These are phyloP conservation scores for Albizia julibrissin DNA, from an alignment of 306 rosid genomes.

Conservation along the genomic window DNA sequence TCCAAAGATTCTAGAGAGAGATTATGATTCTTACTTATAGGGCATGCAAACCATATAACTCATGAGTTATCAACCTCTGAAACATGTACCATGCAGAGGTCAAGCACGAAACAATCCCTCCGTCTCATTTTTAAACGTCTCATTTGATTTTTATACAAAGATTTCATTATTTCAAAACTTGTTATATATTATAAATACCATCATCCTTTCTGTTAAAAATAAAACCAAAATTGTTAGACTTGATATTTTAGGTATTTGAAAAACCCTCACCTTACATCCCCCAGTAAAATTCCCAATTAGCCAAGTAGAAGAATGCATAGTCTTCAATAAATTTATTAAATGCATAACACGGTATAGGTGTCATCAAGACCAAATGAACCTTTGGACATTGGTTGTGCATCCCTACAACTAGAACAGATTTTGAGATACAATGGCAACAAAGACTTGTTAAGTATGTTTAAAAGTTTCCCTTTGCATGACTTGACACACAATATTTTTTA, in stretches of 20 bases:
- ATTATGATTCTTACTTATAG: neutral
- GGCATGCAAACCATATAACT: neutral
- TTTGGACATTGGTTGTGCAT: neutral
- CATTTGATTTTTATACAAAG: neutral
- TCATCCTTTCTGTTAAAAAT: neutral
- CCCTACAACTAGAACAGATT: neutral
- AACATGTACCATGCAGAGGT: neutral
- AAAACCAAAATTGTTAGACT: neutral
- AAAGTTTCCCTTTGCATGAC: neutral
- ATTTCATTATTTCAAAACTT: neutral
- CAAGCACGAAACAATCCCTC: neutral
- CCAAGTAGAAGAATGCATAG: neutral
- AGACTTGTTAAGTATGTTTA: neutral
- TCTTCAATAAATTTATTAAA: neutral
- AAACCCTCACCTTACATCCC: neutral
- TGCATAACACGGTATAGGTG: neutral
- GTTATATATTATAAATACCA: neutral
- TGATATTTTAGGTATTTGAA: neutral
- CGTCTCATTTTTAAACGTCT: neutral
- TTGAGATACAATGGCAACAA: neutral
- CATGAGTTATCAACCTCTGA: neutral
- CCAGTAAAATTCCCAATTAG: neutral
- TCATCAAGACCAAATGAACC: neutral
- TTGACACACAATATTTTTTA: neutral
- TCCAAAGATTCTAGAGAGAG: neutral